Base-by-base conservation (phyloP, 1,284 basidiomycete species). In the Heliocybe sulcata region DNA sequence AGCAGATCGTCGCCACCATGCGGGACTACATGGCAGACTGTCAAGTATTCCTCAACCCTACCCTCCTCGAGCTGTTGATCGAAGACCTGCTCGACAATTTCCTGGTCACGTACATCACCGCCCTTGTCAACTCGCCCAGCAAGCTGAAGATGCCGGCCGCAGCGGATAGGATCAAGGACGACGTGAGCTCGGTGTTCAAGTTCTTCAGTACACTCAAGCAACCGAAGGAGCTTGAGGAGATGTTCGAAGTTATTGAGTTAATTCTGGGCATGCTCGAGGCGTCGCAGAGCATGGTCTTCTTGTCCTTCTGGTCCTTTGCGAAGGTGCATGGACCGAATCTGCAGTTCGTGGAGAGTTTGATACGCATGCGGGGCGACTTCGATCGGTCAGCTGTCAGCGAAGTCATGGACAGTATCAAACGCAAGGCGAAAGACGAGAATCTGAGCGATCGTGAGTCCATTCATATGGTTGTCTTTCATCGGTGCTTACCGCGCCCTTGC, bases 301-400 rank as follows among this genome's bases (percentile, higher is more conserved):
- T 99, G 57, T 95, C 96, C 22, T 98, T 88, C 70, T 94, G 92
- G 91, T 81, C 85, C 11, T 99, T 99, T 69, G 96, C 95, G n/a
- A 93, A 94, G 65, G 82, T 90, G 16, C 91, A 98, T 68, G 96
- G 97, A 2, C 93, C 96, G 12, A 95, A 96, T 62, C 78, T 98
- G 31, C 77, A 83, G 2, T 99, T 98, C 65, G 87, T 97, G 25
- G 95, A 99, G 67, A 81, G 86, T 2, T 63, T 98, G 50, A 89
- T 98, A 81, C 91, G 87, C 66, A 87, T 90, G 6, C 79, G 97
- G 51, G 90, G 91, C 59, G 95, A 99, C 71, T 75, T 98, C 55
- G 95, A 98, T 70, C 83, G 92, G 35, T 82, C 87, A 1, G 83
- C 85, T 11, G 90, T 90, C n/a, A 87, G 74, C 61, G 93, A 97